Percentiles rank a stretch among this genome's conserved stretches.
phyloP scores from a whole-genome alignment of 768 basidiomycete species.

The Kondoa subrosea region DNA sequence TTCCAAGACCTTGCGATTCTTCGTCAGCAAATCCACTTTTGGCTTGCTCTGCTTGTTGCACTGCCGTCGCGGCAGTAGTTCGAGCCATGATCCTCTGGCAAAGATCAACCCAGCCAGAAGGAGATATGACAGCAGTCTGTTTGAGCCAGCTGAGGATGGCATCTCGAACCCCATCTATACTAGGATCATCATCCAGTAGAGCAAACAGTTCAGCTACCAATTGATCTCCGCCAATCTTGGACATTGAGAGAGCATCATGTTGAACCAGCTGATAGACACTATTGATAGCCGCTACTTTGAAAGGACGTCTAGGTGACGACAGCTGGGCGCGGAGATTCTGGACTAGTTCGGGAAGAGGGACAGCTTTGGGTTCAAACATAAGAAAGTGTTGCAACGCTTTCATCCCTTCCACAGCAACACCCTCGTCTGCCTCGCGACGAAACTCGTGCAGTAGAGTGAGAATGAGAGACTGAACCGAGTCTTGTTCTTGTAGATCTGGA shows the following conservation, averaged over 20 bases:
- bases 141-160: constrained; percentile 88
- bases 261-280: constrained; percentile 93
- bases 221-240: constrained; percentile 78
- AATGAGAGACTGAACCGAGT: constrained; percentile 57
- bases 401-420: constrained; percentile 79
- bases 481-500: constrained; percentile 82
- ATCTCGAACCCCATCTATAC: constrained; percentile 78
- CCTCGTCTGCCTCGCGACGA: constrained; percentile 66
- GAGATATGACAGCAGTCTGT: constrained; percentile 81
- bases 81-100: constrained; percentile 94
- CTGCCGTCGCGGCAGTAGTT: constrained; percentile 68
- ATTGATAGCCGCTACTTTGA: constrained; percentile 88
- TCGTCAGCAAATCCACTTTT: constrained; percentile 55
- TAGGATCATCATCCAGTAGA: constrained; percentile 85
- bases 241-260: constrained; percentile 78
- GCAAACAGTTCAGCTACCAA: constrained; percentile 88
- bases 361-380: constrained; percentile 78
- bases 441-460: constrained; percentile 75
- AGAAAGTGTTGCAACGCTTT: constrained; percentile 91
- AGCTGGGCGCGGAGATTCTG: constrained; percentile 60
- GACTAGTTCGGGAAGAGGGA: constrained; percentile 64
- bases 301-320: constrained; percentile 58
- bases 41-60: constrained; percentile 35
- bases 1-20: constrained; percentile 76
- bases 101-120: constrained; percentile 93